Evolutionary conservation across 2,329 filamentous ascomycete species (phyloP), one percentile per base, ranked within the genome.

Genomic region (Trichoderma sp.): DNA sequence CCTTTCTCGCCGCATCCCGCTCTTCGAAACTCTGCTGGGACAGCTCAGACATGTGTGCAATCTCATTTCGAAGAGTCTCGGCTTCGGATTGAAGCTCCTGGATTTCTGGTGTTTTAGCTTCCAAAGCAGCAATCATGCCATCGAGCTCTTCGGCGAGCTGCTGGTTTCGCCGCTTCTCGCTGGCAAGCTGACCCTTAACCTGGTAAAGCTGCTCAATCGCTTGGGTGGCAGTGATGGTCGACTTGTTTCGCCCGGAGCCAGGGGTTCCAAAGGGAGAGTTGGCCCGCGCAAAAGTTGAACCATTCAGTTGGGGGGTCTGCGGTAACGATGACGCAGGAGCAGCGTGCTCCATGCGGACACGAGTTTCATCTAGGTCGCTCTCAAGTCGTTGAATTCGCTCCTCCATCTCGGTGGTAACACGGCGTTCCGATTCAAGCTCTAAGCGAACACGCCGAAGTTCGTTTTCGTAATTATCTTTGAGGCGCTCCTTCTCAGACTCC

Each of bases 11-110:
- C 6, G 87, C 84, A 78, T 98, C 95, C 53, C 95, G 92, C 80
- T 96, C 94, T 80, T 93, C 91, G 76, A 93, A 94, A 75, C 94
- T 93, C 68, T 94, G 91, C 77, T 98, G 94, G 9, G 97, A 91
- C 29, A 98, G 89, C 77, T 93, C 90, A 0, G 95, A 97, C 88
- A 96, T 95, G 77, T 97, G 93, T 41, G 94, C 89, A 50, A 97
- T 92, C 79, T 98, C 95, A 75, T 90, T 89, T 75, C 95, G 91
- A 2, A 98, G 89, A 38, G 93, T 91, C 71, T 94, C 92, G 77
- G 95, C 92, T 80, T 98, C n/a, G 11, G 50, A 24, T 5, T 56
- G 50, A 56, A 56, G n/a, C 21, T 56, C 50, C 50, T 56, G 50
- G 5, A 56, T 56, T 56, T 56, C 50, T 14, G 50, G n/a, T 1